Base-by-base conservation (phyloP, 2,329 filamentous ascomycete species). In the Helotiales sp. region DNA sequence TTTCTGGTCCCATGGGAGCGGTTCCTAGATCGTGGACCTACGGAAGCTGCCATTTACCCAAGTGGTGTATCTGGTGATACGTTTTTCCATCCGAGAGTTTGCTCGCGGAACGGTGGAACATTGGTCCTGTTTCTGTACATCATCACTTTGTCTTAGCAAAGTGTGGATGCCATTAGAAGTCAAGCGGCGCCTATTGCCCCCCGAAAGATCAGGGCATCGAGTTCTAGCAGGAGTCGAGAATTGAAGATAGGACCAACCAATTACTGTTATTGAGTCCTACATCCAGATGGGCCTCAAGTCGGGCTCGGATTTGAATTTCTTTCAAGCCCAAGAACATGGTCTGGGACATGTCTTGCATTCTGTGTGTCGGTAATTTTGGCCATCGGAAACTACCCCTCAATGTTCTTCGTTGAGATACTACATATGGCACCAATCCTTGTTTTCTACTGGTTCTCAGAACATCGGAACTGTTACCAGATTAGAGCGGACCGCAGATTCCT, bases 401-500 rank as follows among this genome's bases (percentile, higher is more conserved):
- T 27, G 24, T 1, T 24, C 22, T 12, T 27, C 3, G 17, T 22
- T 44, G 9, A 8, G 22, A 6, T 25, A 15, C n/a, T 24, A 12
- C 22, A 44, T 44, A 44, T 44, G 40, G n/a, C 40, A 25, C 27
- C 15, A 10, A 24, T 24, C 13, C 22, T 7, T 12, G n/a, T 12
- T 12, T 44, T 44, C 22, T 31, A 17, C 17, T 51, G 34, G 15
- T 13, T 13, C n/a, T 29, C 13, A 5, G 13, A 17, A 44, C 13
- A 5, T 15, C n/a, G n/a, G 27, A 25, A 1, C 30, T 44, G 50
- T 55, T 52, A 59, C 48, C 42, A 59, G 57, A 55, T 42, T 42
- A 29, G 13, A 15, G 40, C 57, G 57, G 57, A 55, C 48, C 52
- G 36, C 38, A 38, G 55, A 10, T 59, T 44, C 52, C 57, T 59